Evolutionary conservation across 768 basidiomycete genomes (phyloP), one percentile per base, ranked within the genome.

Genomic region (Tulasnella sp.): DNA sequence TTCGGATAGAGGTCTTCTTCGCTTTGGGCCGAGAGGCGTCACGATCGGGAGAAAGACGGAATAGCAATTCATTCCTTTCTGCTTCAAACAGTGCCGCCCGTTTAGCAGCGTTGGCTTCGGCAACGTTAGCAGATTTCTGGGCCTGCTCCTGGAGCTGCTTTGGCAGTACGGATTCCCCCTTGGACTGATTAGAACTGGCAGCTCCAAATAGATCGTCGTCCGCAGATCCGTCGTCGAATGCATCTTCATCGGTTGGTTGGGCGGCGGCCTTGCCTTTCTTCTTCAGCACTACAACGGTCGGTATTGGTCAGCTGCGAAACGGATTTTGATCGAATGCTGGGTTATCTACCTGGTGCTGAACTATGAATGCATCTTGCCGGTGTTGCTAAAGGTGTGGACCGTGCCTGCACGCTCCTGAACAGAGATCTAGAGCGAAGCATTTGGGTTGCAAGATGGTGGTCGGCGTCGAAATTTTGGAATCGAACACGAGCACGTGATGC

Each of bases 141-240:
- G 31, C n/a, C 38, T 62, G 24, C 31, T 56, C 75, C 34, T 3
- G 40, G 31, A 8, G 31, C 24, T 71, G 40, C 31, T 36, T 36
- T n/a, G 40, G 74, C 40, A 52, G 14, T 19, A 39, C 76, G 8
- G 76, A 24, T 62, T 34, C 56, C 34, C 16, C 27, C 21, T 52
- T 52, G 1, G 18, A 52, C 27, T 52, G 40, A 16, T 39, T 77
- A 9, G 62, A 77, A 14, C 40, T 40, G 24, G n/a, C 76, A 19
- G 40, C 76, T 31, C 62, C 58, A 38, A 77, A 77, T n/a, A 71
- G 58, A 71, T 71, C 62, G 31, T 77, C 76, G 4, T 77, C 76
- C 27, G 34, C 56, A 4, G 10, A n/a, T 42, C 73, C 73, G 38
- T 46, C 44, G 24, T 74, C 73, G 16, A 68, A 68, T 16, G 62